Base-by-base conservation (phyloP, 2,329 filamentous ascomycete species). In the Aureobasidium sp. region DNA sequence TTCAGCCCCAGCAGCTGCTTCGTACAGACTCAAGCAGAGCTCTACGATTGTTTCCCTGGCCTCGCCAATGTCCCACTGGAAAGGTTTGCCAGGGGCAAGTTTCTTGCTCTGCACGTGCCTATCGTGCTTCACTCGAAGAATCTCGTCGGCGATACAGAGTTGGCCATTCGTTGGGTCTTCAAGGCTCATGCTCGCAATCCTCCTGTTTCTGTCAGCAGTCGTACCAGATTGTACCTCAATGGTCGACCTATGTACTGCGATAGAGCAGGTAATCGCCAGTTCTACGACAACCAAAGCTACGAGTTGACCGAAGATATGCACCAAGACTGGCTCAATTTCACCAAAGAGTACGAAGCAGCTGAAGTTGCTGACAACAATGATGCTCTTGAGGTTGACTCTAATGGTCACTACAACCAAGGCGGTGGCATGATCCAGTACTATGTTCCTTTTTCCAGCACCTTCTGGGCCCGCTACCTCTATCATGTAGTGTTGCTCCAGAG, bases 391-490 rank as follows among this genome's bases (percentile, higher is more conserved):
- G 48, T 68, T 37, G 65, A 62, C 59, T 49, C 69, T 22, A 62
- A 63, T 19, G 48, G 39, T 7, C 61, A 64, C 5, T 65, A 65
- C 12, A 64, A 66, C 44, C 60, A 60, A 5, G 39, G 67, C 70
- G 52, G 63, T 62, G 61, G 65, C 70, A 62, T 49, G 69, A 47
- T 57, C 73, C 62, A 64, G 67, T 66, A 61, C 24, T 53, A 54
- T 29, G 49, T 56, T n/a, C 48, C 49, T 67, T 79, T 80, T 56
- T 75, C 76, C 2, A 77, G 75, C 52, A 68, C 66, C 2, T 79
- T 78, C 63, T 79, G 77, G 77, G 77, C 74, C 0, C 67, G 67
- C 14, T 70, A 70, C 37, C 70, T 78, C 64, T 68, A 64, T 1
- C 65, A 66, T 9, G 67, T 76, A 11, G 68, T 69, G 4, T 63